Base-by-base conservation (phyloP, 2,329 filamentous ascomycete genomes). In the Penicillium sumatraense region DNA sequence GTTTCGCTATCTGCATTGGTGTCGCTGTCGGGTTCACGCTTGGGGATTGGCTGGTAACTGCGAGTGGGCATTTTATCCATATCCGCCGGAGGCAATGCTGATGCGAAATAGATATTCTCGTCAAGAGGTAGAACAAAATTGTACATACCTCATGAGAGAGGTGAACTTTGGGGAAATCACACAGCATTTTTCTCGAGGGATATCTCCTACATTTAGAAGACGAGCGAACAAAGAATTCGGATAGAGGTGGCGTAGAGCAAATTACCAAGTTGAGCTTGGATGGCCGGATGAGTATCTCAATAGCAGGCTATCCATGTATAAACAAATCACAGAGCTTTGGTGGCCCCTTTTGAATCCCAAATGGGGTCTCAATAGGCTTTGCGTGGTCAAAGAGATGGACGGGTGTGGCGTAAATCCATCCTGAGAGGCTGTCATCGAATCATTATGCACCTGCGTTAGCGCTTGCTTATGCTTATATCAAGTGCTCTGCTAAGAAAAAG, bases 1-100 rank as follows among this genome's bases (percentile, higher is more conserved):
- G 78, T 10, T 74, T 79, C 54, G 80, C 80, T 63, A 78, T 81
- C 53, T 72, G 72, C 33, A 63, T 74, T 1, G 79, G 79, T 21
- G 79, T 80, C 50, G 69, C 76, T 1, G 66, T 80, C 18, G 73
- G 79, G n/a, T n/a, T 51, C 48, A 4, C 5, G 14, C n/a, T 51
- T 42, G 10, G 48, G 36, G 16, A 51, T n/a, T n/a, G 48, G 48
- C 10, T 44, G 36, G 13, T 51, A 51, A 38, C 11, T 44, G n/a
- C 36, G 38, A 7, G 36, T 31, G 16, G 18, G 44, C 24, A 42
- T 33, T 9, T 33, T 51, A 13, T 42, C 24, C 13, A 41, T n/a
- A 36, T 16, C 26, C 2, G 16, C 10, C 4, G 26, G 14, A 18
- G 24, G 9, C 21, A 27, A 5, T 11, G 14, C 24, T 14, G 48